A percentile compares a stretch with the other conserved stretches of the same genome.
These are phyloP conservation scores for Naganishia albida DNA, from an alignment of 1,284 basidiomycete species.

Conservation along the genomic window DNA sequence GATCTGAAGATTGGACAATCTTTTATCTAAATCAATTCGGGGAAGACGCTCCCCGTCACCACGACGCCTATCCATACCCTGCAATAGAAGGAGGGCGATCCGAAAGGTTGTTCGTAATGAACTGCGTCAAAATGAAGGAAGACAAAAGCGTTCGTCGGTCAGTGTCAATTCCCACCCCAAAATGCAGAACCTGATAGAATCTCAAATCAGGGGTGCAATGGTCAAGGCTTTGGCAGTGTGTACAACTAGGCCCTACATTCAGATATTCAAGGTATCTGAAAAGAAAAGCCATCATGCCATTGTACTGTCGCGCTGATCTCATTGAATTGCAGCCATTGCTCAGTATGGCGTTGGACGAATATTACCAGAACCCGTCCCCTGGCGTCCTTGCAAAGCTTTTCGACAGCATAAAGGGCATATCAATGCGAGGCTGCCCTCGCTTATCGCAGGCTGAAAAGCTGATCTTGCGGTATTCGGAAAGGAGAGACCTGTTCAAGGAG, in stretches of 20 bases:
- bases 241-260: slow-evolving; percentile 91
- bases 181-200: background rate
- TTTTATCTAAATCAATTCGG: slow-evolving; percentile 92
- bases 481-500: slow-evolving; percentile 88
- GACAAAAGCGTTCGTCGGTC: slow-evolving; percentile 83
- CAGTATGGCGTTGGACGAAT: slow-evolving; percentile 91
- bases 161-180: slow-evolving; percentile 41
- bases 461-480: slow-evolving; percentile 83
- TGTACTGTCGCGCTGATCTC: background rate
- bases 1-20: slow-evolving; percentile 95
- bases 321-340: slow-evolving; percentile 70
- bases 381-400: slow-evolving; percentile 85
- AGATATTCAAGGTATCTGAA: slow-evolving; percentile 83
- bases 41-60: background rate
- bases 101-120: slow-evolving; percentile 88
- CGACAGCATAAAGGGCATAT: slow-evolving; percentile 89
- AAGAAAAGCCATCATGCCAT: slow-evolving; percentile 35
- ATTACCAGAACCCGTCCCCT: slow-evolving; percentile 82
- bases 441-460: slow-evolving; percentile 80
- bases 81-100: slow-evolving; percentile 42
- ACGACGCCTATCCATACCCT: slow-evolving; percentile 59
- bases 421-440: slow-evolving; percentile 74
- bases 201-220: slow-evolving; percentile 72
- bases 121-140: slow-evolving; percentile 91
- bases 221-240: slow-evolving; percentile 97